Conservation (phyloP, 2,329 filamentous ascomycete species). For the Clonostachys rhizophaga region DNA sequence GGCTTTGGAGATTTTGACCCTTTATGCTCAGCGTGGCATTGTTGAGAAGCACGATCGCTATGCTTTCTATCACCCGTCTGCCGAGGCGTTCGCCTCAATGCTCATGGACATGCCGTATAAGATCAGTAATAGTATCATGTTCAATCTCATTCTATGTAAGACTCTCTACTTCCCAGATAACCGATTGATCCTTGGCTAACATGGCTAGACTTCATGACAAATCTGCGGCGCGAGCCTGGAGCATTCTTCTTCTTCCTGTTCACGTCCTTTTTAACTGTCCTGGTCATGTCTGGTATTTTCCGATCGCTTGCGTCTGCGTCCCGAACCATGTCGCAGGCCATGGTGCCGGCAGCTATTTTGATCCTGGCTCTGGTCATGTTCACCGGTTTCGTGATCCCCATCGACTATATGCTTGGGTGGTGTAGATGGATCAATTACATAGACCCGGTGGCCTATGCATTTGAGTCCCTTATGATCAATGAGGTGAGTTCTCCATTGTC, state of each 20-base stretch:
- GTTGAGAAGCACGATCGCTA: constrained; percentile 18
- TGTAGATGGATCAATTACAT: constrained; percentile 11
- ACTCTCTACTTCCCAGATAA: too few species aligned
- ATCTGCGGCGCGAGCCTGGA: constrained; percentile 1
- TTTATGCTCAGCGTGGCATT: constrained; percentile 14
- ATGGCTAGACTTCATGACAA: constrained; percentile 3
- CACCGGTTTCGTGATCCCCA: constrained; percentile 39
- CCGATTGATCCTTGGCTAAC: too few species aligned
- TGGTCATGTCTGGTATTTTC: constrained; percentile 48
- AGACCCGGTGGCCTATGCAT: constrained; percentile 73
- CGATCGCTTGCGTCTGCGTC: constrained; percentile 6
- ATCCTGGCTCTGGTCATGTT: constrained; percentile 31
- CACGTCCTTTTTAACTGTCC: constrained; percentile 65
- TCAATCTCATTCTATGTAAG: constrained; percentile 27
- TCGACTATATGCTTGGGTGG: constrained; percentile 36
- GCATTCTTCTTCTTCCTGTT: constrained; percentile 53
- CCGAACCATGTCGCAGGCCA: constrained; percentile 18
- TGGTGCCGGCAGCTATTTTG: constrained; percentile 17
- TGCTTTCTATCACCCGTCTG: constrained; percentile 23
- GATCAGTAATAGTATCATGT: constrained; percentile 37
- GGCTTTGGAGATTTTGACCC: constrained; percentile 41
- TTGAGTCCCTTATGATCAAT: constrained; percentile 77
- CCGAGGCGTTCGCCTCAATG: constrained; percentile 12
- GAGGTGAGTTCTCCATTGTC: constrained; percentile 54
- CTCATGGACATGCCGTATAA: constrained; percentile 33